Evolutionary conservation across 177 flowering plant species (phyloP).

Genomic region (Vitis hybrid): DNA sequence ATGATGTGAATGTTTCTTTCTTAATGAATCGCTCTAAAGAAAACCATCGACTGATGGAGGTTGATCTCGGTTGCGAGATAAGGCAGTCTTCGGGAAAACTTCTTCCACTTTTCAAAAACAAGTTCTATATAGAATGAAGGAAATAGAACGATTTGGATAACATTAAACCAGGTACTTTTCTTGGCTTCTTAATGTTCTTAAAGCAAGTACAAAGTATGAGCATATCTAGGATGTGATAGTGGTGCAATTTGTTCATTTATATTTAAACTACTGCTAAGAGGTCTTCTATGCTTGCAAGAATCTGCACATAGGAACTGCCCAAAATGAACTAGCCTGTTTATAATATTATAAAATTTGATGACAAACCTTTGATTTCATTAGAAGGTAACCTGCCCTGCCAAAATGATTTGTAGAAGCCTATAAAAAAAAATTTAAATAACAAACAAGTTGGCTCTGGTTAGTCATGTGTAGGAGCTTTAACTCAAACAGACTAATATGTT

Average conservation of each 20-base stretch:
- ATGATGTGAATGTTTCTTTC: conserved; percentile 47
- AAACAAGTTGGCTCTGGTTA: too few species aligned
- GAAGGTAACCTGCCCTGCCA: too few species aligned
- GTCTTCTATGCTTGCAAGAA: too few species aligned
- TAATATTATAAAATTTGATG: too few species aligned
- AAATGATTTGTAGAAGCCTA: too few species aligned
- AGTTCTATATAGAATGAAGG: conserved; percentile 77
- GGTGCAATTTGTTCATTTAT: background rate
- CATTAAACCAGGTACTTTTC: conserved; percentile 13
- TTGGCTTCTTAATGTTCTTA: background rate
- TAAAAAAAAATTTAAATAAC: too few species aligned
- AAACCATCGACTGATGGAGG: conserved; percentile 89
- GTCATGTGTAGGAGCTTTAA: too few species aligned
- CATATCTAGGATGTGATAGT: background rate
- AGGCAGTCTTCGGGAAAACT: conserved; percentile 48
- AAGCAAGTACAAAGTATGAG: background rate
- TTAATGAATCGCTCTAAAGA: conserved; percentile 75
- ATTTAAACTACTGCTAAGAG: too few species aligned
- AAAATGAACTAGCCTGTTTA: too few species aligned
- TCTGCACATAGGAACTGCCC: too few species aligned
- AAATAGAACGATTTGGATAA: background rate
- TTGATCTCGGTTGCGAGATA: conserved; percentile 64
- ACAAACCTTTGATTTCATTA: too few species aligned
- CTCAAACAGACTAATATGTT: too few species aligned
- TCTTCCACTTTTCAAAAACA: conserved; percentile 43